These are phyloP conservation scores for Aspergillus homomorphus DNA, from an alignment of 495 filamentous ascomycete species.

Conservation along the genomic window DNA sequence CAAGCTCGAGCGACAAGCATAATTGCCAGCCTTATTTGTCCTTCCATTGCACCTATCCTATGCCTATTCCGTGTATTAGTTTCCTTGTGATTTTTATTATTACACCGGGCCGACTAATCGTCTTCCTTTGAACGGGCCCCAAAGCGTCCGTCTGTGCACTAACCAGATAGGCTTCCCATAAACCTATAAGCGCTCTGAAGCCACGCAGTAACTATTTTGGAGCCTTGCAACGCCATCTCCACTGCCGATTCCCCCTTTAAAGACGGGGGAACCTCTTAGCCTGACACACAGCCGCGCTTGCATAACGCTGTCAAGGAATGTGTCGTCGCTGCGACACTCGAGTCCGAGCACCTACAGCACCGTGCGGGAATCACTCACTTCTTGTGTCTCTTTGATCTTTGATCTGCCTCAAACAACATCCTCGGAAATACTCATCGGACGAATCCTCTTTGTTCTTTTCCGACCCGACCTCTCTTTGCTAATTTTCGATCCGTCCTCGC, in stretches of 20 bases:
- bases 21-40: not conserved
- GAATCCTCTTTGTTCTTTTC: conserved; percentile 6
- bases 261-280: conserved; percentile 21
- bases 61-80: not conserved
- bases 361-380: conserved; percentile 20
- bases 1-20: not conserved
- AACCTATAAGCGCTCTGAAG: conserved; percentile 14
- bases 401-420: not conserved
- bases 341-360: conserved; percentile 23
- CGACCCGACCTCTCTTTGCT: not conserved
- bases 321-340: conserved; percentile 22
- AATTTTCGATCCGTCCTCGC: conserved; percentile 1
- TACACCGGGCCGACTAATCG: not conserved
- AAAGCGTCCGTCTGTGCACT: conserved; percentile 11
- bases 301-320: conserved; percentile 31
- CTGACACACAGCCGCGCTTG: conserved; percentile 33
- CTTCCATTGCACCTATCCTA: not conserved
- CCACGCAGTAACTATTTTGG: conserved; percentile 21
- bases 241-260: conserved; percentile 24
- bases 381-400: conserved; percentile 12
- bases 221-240: conserved; percentile 26
- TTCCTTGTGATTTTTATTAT: not conserved
- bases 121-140: not conserved
- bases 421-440: conserved; percentile 5
- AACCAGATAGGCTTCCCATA: conserved; percentile 22